A percentile compares a stretch with the other conserved stretches of the same genome.
These are phyloP conservation scores for Aegilops sharonensis DNA, from an alignment of 176 grass and related monocot species.

Conservation along the genomic window DNA sequence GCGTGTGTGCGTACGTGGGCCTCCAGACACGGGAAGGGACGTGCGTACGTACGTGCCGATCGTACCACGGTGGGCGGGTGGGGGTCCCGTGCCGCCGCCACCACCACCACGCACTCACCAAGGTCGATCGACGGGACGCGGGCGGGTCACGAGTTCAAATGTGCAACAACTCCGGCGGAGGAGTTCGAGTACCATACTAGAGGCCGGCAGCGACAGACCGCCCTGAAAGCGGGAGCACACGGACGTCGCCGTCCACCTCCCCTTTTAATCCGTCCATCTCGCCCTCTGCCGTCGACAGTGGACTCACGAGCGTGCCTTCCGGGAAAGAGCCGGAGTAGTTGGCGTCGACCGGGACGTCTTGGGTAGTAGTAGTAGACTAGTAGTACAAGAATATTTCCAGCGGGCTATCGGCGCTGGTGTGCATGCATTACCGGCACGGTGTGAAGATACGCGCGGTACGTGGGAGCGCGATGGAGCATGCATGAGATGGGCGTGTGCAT, in stretches of 20 bases:
- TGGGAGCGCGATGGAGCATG: no score
- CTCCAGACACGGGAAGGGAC: background rate
- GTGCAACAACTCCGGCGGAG: background rate
- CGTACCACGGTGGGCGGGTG: no score
- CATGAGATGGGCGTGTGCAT: background rate
- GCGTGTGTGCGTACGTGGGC: background rate
- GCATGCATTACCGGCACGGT: no score
- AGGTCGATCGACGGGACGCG: no score
- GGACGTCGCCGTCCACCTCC: background rate
- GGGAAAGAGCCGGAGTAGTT: background rate
- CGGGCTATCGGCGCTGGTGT: background rate
- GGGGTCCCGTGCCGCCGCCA: background rate
- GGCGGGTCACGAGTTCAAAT: slow-evolving; percentile 12
- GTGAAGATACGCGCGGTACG: no score
- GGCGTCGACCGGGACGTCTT: background rate
- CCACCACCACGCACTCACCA: background rate
- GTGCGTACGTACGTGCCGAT: background rate
- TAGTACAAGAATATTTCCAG: background rate
- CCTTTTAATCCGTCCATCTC: background rate
- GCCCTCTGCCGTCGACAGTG: no score
- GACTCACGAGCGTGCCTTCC: background rate
- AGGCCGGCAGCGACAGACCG: background rate
- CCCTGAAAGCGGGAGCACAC: background rate
- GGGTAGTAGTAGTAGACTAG: no score
- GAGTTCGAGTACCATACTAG: background rate